Percentiles rank a stretch among this genome's conserved stretches.
These are phyloP conservation scores for Sarcocystis neurona DNA, from an alignment of 169 alveolate species.

Conservation along the genomic window DNA sequence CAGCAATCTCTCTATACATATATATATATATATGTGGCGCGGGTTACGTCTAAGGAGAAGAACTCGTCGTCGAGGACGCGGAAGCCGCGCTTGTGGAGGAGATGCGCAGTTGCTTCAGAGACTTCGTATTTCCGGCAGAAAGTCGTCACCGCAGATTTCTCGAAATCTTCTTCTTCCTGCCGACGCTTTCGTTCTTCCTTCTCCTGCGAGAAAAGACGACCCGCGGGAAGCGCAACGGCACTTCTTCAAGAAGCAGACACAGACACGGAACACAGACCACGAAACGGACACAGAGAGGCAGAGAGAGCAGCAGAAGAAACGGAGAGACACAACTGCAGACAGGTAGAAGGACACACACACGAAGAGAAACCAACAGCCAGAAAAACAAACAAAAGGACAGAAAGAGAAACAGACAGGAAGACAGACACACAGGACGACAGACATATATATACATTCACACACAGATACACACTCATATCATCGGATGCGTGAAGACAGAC, in stretches of 20 bases:
- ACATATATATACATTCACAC: too few relatives aligned
- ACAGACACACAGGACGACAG: neutral
- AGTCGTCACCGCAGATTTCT: constrained; percentile 26
- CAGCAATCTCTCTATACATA: neutral
- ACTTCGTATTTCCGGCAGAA: constrained; percentile 39
- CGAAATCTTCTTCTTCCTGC: constrained; percentile 43
- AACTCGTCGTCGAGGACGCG: constrained; percentile 44
- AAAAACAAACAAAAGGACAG: neutral
- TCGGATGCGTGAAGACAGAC: neutral
- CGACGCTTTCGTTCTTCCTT: constrained; percentile 31
- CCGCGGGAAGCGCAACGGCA: too few relatives aligned
- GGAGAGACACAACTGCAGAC: too few relatives aligned
- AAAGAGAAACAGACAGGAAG: neutral
- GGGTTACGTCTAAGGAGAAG: constrained; percentile 9
- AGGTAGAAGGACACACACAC: too few relatives aligned
- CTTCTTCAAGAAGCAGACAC: too few relatives aligned
- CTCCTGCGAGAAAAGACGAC: constrained; percentile 48
- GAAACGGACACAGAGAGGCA: too few relatives aligned
- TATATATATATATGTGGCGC: neutral
- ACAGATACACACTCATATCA: too few relatives aligned
- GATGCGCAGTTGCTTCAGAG: constrained; percentile 6
- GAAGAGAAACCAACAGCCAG: too few relatives aligned
- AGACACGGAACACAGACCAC: too few relatives aligned
- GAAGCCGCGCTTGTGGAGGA: constrained; percentile 22
- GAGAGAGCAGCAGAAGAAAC: too few relatives aligned